phyloP scores from a whole-genome alignment of 805 yeast genomes.

The Saturnispora galanensis region DNA sequence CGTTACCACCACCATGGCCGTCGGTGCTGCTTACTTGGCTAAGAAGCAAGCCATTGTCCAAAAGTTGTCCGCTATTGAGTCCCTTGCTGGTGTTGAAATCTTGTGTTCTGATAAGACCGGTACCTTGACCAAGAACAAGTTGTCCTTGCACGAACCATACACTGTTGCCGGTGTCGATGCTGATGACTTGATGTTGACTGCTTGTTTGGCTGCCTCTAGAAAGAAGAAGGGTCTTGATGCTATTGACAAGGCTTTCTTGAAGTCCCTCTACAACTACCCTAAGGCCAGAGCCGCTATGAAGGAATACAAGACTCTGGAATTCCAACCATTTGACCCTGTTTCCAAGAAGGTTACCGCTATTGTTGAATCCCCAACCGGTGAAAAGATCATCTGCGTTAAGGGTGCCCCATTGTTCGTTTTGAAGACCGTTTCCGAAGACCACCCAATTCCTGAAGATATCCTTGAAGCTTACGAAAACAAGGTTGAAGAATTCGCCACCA shows the following conservation, averaged over 20 bases:
- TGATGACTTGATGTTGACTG: slow-evolving; percentile 94
- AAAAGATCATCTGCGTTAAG: slow-evolving; percentile 89
- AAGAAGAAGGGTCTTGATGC: slow-evolving; percentile 98
- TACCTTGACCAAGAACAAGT: slow-evolving; percentile 94
- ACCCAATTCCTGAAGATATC: slow-evolving; percentile 89
- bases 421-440: slow-evolving; percentile 95
- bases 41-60: slow-evolving; percentile 96
- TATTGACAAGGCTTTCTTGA: slow-evolving; percentile 92
- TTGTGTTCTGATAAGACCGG: slow-evolving; percentile 98
- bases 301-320: slow-evolving; percentile 88
- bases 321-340: slow-evolving; percentile 97
- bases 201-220: slow-evolving; percentile 95
- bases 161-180: slow-evolving; percentile 96
- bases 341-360: slow-evolving; percentile 93
- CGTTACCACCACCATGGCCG: slow-evolving; percentile 98
- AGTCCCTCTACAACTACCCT: slow-evolving; percentile 80
- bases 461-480: slow-evolving; percentile 93
- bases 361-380: slow-evolving; percentile 94
- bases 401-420: slow-evolving; percentile 97
- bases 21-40: slow-evolving; percentile 98
- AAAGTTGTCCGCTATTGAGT: slow-evolving; percentile 92
- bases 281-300: slow-evolving; percentile 87
- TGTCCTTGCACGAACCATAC: slow-evolving; percentile 93
- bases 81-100: slow-evolving; percentile 95
- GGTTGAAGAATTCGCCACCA: slow-evolving; percentile 94